These are phyloP conservation scores for Ophiostoma angusticollis DNA, from an alignment of 2,329 filamentous ascomycete genomes.

Conservation along the genomic window DNA sequence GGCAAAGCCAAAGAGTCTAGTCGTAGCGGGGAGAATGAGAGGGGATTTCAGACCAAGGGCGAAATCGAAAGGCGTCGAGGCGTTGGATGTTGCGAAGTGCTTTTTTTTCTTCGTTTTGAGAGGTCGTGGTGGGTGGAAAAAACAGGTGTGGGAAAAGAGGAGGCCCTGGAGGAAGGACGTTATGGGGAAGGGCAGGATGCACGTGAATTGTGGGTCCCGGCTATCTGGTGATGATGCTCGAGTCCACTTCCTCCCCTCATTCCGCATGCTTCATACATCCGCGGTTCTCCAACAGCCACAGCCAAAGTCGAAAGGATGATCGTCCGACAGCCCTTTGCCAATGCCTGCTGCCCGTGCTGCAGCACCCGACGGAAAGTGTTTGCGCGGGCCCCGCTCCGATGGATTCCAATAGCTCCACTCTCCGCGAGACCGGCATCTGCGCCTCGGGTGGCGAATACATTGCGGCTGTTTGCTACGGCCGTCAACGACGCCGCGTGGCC, in stretches of 20 bases:
- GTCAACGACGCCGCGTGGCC: slow-evolving; percentile 1
- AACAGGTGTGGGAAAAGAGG: background rate
- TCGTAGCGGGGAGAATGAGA: background rate
- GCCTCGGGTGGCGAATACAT: background rate
- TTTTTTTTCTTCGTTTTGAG: too few species aligned
- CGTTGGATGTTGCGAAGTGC: too few species aligned
- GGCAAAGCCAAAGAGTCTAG: background rate
- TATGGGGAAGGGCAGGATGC: background rate
- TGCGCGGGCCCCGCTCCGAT: background rate
- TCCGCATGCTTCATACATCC: too few species aligned
- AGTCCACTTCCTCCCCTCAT: too few species aligned
- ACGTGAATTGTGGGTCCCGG: slow-evolving; percentile 1
- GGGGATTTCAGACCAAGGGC: slow-evolving; percentile 4
- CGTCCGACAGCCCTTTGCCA: background rate
- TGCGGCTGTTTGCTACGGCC: slow-evolving; percentile 5
- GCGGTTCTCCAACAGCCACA: too few species aligned
- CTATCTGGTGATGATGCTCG: too few species aligned
- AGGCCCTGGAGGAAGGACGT: background rate
- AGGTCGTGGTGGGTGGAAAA: background rate
- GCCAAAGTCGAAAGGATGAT: background rate
- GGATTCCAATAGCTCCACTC: too few species aligned
- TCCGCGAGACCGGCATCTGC: too few species aligned
- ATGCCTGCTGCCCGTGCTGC: slow-evolving; percentile 1
- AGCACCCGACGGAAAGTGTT: background rate
- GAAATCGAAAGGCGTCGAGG: slow-evolving; percentile 4